These are phyloP conservation scores for Cyclotella atomus DNA, from an alignment of 108 stramenopile genomes.

Conservation along the genomic window DNA sequence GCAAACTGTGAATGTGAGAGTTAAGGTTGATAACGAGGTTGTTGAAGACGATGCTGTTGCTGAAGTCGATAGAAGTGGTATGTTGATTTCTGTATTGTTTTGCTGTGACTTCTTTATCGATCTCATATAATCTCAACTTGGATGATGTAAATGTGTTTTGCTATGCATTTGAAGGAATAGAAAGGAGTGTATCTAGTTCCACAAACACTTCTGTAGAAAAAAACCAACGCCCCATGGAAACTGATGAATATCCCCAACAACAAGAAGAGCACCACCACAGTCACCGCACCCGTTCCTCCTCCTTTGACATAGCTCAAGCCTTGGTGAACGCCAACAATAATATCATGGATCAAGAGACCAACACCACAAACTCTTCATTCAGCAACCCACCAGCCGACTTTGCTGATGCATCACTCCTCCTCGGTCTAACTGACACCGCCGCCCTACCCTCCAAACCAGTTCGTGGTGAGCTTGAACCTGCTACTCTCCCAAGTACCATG, in stretches of 20 bases:
- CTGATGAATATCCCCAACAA: too few relatives aligned
- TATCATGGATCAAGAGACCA: too few relatives aligned
- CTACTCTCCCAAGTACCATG: slow-evolving; percentile 36
- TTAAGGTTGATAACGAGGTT: slow-evolving; percentile 10
- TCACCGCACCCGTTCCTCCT: slow-evolving; percentile 19
- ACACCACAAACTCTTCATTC: too few relatives aligned
- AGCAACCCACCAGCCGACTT: background rate
- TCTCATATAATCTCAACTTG: background rate
- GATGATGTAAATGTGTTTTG: background rate
- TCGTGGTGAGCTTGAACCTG: slow-evolving; percentile 10
- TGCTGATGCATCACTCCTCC: slow-evolving; percentile 5
- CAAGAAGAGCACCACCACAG: slow-evolving; percentile 11
- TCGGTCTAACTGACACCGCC: background rate
- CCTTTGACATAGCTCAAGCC: slow-evolving; percentile 15
- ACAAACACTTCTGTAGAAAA: slow-evolving; percentile 1
- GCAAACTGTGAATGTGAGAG: background rate
- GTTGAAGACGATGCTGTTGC: background rate
- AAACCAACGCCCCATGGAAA: slow-evolving; percentile 5
- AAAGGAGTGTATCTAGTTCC: slow-evolving; percentile 6
- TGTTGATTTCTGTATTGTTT: too few relatives aligned
- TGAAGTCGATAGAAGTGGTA: background rate
- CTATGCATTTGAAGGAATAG: background rate
- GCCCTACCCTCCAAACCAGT: background rate
- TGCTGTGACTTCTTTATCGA: background rate
- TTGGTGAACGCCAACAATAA: background rate